These are phyloP conservation scores for Grosmannia serpens DNA, from an alignment of 2,329 filamentous ascomycete genomes.

Conservation along the genomic window DNA sequence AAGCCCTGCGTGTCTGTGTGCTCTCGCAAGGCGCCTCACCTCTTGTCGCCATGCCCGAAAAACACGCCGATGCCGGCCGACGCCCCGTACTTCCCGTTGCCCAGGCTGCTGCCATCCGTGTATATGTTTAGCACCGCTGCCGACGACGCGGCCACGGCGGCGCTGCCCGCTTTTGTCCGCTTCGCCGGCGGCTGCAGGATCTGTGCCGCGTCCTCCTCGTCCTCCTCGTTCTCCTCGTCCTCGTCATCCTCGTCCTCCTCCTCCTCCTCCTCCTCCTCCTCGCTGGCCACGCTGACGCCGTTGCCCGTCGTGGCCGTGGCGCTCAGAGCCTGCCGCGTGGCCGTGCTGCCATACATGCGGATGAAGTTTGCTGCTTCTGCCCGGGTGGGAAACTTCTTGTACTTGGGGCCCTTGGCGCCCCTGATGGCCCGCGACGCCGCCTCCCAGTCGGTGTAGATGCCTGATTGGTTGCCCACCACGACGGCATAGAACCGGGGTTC, in stretches of 20 bases:
- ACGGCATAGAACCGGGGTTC: conserved; percentile 46
- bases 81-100: conserved; percentile 45
- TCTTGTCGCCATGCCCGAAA: conserved; percentile 44
- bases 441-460: conserved; percentile 54
- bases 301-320: conserved; percentile 7
- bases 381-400: conserved; percentile 56
- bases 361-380: conserved; percentile 74
- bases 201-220: conserved; percentile 20
- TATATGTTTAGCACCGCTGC: conserved; percentile 34
- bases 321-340: conserved; percentile 30
- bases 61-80: conserved; percentile 52
- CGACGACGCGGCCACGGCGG: background rate
- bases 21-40: conserved; percentile 23
- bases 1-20: background rate
- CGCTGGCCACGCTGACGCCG: conserved; percentile 10
- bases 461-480: conserved; percentile 44
- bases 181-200: conserved; percentile 23
- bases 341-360: conserved; percentile 30
- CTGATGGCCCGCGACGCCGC: conserved; percentile 62
- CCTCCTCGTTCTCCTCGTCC: conserved; percentile 18
- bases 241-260: conserved; percentile 14
- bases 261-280: conserved; percentile 16
- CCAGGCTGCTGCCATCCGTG: conserved; percentile 51
- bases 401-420: conserved; percentile 57
- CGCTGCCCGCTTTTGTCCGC: conserved; percentile 18